Percentiles rank a stretch among this genome's conserved stretches.
These are phyloP conservation scores for Salvia miltiorrhiza DNA, from an alignment of 257 asterid genomes.

Conservation along the genomic window DNA sequence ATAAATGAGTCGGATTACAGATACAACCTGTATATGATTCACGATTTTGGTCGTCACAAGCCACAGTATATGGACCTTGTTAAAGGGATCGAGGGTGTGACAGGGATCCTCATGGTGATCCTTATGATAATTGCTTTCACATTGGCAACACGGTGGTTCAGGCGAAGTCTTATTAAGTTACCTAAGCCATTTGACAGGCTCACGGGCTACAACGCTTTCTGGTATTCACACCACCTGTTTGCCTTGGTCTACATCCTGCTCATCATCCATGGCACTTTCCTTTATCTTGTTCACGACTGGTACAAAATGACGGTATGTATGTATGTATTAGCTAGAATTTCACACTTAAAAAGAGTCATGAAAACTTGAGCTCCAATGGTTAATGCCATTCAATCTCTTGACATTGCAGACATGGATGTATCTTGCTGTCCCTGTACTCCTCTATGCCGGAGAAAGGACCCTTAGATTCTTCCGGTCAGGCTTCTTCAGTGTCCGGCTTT, in stretches of 20 bases:
- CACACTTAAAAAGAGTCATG: background rate
- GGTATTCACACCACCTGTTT: conserved; percentile 94
- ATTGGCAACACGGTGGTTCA: conserved; percentile 81
- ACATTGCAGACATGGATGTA: conserved; percentile 88
- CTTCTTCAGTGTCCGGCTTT: conserved; percentile 54
- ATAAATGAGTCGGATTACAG: conserved; percentile 31
- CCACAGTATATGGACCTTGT: conserved; percentile 65
- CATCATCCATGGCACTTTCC: conserved; percentile 67
- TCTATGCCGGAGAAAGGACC: conserved; percentile 85
- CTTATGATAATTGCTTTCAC: conserved; percentile 75
- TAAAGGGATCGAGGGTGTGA: conserved; percentile 72
- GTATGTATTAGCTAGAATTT: background rate
- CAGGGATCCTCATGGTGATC: conserved; percentile 79
- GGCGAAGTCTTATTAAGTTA: conserved; percentile 76
- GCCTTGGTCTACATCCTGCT: conserved; percentile 75
- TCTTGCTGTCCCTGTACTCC: conserved; percentile 83
- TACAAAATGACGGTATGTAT: conserved; percentile 75
- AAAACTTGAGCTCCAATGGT: background rate
- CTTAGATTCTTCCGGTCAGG: conserved; percentile 89
- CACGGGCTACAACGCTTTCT: conserved; percentile 92
- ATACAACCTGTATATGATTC: conserved; percentile 36
- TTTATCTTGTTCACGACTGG: conserved; percentile 79
- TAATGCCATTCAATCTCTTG: background rate
- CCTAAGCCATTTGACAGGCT: conserved; percentile 92
- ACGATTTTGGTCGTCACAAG: conserved; percentile 51